Evolutionary conservation across 257 asterid species (phyloP).

Genomic region (Nicotiana tomentosiformis): DNA sequence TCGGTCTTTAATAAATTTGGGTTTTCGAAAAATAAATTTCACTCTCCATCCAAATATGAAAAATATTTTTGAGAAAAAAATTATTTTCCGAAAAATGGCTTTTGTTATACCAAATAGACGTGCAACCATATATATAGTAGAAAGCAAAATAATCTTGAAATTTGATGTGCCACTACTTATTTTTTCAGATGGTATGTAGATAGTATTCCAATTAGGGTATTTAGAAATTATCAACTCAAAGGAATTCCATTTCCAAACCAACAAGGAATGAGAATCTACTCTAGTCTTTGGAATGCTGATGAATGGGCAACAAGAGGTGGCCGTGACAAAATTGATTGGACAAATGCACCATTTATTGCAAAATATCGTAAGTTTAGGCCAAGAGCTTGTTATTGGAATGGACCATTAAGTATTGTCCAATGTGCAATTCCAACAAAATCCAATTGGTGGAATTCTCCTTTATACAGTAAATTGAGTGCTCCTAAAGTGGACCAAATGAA

Average conservation of each 20-base stretch:
- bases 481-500: slow-evolving; percentile 32
- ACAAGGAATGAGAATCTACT: slow-evolving; percentile 58
- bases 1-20: not conserved
- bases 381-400: slow-evolving; percentile 39
- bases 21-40: not conserved
- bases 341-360: slow-evolving; percentile 51
- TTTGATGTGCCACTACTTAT: not conserved
- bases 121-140: no score
- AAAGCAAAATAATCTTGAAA: not conserved
- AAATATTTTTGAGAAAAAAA: no score
- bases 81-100: not conserved
- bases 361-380: slow-evolving; percentile 39
- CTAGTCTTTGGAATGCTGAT: slow-evolving; percentile 82
- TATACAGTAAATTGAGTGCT: slow-evolving; percentile 21
- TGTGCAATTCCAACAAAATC: slow-evolving; percentile 30
- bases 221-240: slow-evolving; percentile 33
- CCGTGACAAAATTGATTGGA: slow-evolving; percentile 61
- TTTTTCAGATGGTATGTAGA: slow-evolving; percentile 66
- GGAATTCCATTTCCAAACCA: slow-evolving; percentile 55
- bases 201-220: slow-evolving; percentile 59
- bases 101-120: not conserved
- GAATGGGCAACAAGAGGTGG: slow-evolving; percentile 83
- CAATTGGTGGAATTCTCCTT: slow-evolving; percentile 43
- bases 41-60: no score
- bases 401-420: slow-evolving; percentile 17